Conservation (phyloP, 805 yeast genomes). For the Ogataea methylovora region DNA sequence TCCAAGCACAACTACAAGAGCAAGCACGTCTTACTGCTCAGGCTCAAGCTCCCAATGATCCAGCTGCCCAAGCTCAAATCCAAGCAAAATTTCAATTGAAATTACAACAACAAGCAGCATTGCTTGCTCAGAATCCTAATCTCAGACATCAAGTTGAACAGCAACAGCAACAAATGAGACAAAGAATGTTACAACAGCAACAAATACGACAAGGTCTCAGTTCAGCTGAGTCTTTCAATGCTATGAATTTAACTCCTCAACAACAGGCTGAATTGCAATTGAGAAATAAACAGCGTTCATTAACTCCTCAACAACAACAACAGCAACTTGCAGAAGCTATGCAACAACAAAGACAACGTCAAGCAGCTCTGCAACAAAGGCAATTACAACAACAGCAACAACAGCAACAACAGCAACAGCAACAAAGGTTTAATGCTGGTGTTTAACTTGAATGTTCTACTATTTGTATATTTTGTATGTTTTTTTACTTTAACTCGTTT, state of each 20-base stretch:
- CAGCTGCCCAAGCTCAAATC: neutral
- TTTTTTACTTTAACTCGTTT: too few species aligned
- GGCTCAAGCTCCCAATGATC: neutral
- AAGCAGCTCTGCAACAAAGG: slow-evolving; percentile 8
- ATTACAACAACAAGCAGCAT: slow-evolving; percentile 2
- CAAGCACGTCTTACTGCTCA: slow-evolving; percentile 7
- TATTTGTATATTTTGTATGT: too few species aligned
- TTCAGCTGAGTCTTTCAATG: slow-evolving; percentile 4
- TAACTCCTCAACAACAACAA: neutral
- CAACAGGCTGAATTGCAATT: neutral
- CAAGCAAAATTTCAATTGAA: slow-evolving; percentile 2
- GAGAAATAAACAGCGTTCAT: neutral
- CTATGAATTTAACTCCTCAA: neutral
- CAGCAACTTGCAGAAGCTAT: neutral
- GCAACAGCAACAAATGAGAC: slow-evolving; percentile 11
- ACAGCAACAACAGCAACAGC: slow-evolving; percentile 22
- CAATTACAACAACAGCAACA: slow-evolving; percentile 19
- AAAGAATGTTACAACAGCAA: slow-evolving; percentile 15
- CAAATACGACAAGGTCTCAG: slow-evolving; percentile 14
- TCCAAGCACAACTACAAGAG: neutral
- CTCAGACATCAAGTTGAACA: slow-evolving; percentile 4
- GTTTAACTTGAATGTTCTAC: too few species aligned
- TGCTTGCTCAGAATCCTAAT: neutral
- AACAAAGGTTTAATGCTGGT: slow-evolving; percentile 4
- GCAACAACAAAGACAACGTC: slow-evolving; percentile 2